Conservation (phyloP, 2,329 filamentous ascomycete species). For the Ascochyta clinopodiicola region DNA sequence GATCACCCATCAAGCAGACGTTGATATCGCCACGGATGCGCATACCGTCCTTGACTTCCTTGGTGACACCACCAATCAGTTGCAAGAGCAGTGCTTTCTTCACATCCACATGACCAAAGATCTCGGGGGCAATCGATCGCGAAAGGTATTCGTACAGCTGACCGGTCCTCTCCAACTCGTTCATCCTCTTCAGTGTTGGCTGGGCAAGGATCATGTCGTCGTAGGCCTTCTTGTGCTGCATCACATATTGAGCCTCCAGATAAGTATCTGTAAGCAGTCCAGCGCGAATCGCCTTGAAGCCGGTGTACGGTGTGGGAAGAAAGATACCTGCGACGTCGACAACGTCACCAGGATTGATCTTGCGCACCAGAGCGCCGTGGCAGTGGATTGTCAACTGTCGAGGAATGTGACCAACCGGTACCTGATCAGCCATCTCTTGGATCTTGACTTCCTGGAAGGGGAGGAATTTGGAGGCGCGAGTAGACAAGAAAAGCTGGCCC, state of each 20-base stretch:
- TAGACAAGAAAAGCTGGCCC: constrained; percentile 91
- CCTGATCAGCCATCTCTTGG: constrained; percentile 98
- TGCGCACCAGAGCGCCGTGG: constrained; percentile 82
- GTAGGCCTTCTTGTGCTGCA: constrained; percentile 98
- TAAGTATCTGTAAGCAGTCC: constrained; percentile 98
- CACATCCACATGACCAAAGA: constrained; percentile 94
- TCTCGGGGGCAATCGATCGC: constrained; percentile 95
- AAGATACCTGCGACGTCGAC: constrained; percentile 96
- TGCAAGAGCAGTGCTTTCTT: constrained; percentile 97
- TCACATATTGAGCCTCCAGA: constrained; percentile 89
- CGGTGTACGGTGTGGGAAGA: constrained; percentile 96
- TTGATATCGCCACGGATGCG: constrained; percentile 99
- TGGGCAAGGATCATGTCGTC: constrained; percentile 87
- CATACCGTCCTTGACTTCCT: constrained; percentile 98
- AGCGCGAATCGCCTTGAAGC: constrained; percentile 95
- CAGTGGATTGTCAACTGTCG: constrained; percentile 88
- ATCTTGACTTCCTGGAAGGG: constrained; percentile 99
- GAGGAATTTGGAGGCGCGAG: constrained; percentile 94
- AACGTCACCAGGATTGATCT: constrained; percentile 91
- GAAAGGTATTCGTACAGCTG: constrained; percentile 96
- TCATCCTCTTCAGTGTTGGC: constrained; percentile 80
- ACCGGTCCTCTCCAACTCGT: constrained; percentile 81
- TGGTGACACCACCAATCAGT: constrained; percentile 93
- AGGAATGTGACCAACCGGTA: constrained; percentile 96
- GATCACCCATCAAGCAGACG: constrained; percentile 98